Conservation (phyloP, 352 stramenopile genomes). For the Phytophthora multivora region DNA sequence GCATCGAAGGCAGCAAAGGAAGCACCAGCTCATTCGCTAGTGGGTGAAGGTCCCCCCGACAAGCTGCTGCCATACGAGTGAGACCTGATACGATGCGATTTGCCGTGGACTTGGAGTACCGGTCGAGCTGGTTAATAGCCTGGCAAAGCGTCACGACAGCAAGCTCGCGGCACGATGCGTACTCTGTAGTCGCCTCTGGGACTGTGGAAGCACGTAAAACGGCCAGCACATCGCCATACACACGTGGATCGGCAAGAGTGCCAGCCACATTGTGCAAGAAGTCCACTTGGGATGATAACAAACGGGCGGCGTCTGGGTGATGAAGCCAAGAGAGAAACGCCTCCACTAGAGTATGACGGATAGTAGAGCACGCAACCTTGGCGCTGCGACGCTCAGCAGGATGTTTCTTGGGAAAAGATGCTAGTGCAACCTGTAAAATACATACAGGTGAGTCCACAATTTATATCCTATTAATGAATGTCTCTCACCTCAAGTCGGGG, state of each 20-base stretch:
- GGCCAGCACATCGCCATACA: slow-evolving; percentile 70
- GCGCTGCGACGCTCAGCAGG: slow-evolving; percentile 43
- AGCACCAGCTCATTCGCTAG: slow-evolving; percentile 54
- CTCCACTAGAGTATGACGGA: slow-evolving; percentile 68
- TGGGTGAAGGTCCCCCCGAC: slow-evolving; percentile 40
- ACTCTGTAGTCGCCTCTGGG: slow-evolving; percentile 37
- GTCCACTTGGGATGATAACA: slow-evolving; percentile 39
- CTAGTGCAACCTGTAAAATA: slow-evolving; percentile 24
- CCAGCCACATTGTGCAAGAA: slow-evolving; percentile 65
- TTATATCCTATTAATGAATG: background rate
- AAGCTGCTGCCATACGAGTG: slow-evolving; percentile 51
- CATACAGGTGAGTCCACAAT: background rate
- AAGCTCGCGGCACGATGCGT: slow-evolving; percentile 32
- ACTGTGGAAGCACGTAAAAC: slow-evolving; percentile 31
- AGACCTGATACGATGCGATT: slow-evolving; percentile 63
- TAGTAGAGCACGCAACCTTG: slow-evolving; percentile 59
- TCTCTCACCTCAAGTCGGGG: slow-evolving; percentile 56
- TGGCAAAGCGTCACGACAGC: slow-evolving; percentile 45
- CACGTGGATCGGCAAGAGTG: slow-evolving; percentile 70
- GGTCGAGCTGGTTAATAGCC: slow-evolving; percentile 62
- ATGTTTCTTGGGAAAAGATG: slow-evolving; percentile 34
- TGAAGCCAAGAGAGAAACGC: slow-evolving; percentile 73
- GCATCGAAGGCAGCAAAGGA: slow-evolving; percentile 47
- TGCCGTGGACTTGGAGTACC: slow-evolving; percentile 76
- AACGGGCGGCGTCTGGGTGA: slow-evolving; percentile 36